Conservation (phyloP, 352 stramenopile species). For the Thalassiosira sp. region DNA sequence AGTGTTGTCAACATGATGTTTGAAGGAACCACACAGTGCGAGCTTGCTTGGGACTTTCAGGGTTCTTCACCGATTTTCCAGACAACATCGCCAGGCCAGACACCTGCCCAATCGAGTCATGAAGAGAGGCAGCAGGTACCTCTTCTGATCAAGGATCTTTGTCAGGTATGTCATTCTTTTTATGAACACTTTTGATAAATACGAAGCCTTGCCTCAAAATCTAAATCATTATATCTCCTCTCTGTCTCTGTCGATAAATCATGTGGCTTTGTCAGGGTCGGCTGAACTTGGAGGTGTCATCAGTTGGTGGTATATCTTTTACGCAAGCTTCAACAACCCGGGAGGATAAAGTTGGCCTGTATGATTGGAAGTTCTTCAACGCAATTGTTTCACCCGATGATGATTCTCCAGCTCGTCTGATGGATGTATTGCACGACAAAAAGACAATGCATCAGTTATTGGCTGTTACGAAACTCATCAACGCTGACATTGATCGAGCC, state of each 20-base stretch:
- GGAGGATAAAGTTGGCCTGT: slow-evolving; percentile 80
- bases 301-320: slow-evolving; percentile 80
- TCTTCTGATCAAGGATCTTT: slow-evolving; percentile 74
- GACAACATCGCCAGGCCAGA: slow-evolving; percentile 64
- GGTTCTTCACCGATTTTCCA: slow-evolving; percentile 79
- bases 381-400: slow-evolving; percentile 81
- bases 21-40: slow-evolving; percentile 79
- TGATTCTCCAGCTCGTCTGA: slow-evolving; percentile 62
- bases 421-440: slow-evolving; percentile 83
- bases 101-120: slow-evolving; percentile 62
- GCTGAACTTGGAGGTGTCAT: slow-evolving; percentile 79
- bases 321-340: slow-evolving; percentile 73
- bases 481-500: slow-evolving; percentile 72
- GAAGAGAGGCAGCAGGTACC: slow-evolving; percentile 79
- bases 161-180: slow-evolving; percentile 11
- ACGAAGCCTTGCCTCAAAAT: too few species aligned
- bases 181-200: background rate
- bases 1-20: slow-evolving; percentile 80
- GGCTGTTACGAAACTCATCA: slow-evolving; percentile 77
- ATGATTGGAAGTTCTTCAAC: slow-evolving; percentile 86
- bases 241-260: background rate
- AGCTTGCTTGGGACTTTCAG: slow-evolving; percentile 83
- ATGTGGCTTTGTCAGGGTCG: slow-evolving; percentile 65
- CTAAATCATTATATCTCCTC: too few species aligned
- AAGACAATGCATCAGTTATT: slow-evolving; percentile 79